Percentiles rank a stretch among this genome's conserved stretches.
Evolutionary conservation across 2,329 filamentous ascomycete species (phyloP).

Genomic region (Alternaria rosae): DNA sequence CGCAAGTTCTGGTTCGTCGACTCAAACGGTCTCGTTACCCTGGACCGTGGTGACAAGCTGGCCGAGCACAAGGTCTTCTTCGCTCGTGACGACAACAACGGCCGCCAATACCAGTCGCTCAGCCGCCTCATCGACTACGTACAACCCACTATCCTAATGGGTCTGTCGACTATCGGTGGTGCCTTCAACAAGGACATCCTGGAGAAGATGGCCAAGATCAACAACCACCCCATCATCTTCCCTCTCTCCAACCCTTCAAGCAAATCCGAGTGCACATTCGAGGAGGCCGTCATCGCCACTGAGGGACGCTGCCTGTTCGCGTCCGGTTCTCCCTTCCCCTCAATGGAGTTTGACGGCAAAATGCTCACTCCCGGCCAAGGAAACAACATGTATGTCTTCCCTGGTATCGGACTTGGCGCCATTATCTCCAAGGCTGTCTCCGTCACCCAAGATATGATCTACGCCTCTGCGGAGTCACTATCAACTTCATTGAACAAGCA

Average conservation of each 20-base stretch:
- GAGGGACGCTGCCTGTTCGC: conserved; percentile 93
- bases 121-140: conserved; percentile 94
- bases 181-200: conserved; percentile 91
- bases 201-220: conserved; percentile 64
- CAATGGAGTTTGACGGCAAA: conserved; percentile 61
- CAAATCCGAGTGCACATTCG: conserved; percentile 97
- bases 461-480: conserved; percentile 85
- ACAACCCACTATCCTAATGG: conserved; percentile 92
- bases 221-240: conserved; percentile 79
- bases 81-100: conserved; percentile 69
- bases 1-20: conserved; percentile 98
- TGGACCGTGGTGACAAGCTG: conserved; percentile 90
- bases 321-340: conserved; percentile 89
- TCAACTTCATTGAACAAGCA: conserved; percentile 79
- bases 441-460: conserved; percentile 96
- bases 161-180: conserved; percentile 91
- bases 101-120: conserved; percentile 75
- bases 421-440: conserved; percentile 88
- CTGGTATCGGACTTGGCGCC: conserved; percentile 89
- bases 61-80: conserved; percentile 85
- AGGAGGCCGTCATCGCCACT: conserved; percentile 89
- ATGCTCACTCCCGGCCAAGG: conserved; percentile 65
- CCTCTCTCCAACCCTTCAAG: conserved; percentile 94
- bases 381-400: conserved; percentile 94
- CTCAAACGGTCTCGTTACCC: conserved; percentile 93